Evolutionary conservation across 306 rosid genomes (phyloP).

Genomic region (Nissolia schottii): DNA sequence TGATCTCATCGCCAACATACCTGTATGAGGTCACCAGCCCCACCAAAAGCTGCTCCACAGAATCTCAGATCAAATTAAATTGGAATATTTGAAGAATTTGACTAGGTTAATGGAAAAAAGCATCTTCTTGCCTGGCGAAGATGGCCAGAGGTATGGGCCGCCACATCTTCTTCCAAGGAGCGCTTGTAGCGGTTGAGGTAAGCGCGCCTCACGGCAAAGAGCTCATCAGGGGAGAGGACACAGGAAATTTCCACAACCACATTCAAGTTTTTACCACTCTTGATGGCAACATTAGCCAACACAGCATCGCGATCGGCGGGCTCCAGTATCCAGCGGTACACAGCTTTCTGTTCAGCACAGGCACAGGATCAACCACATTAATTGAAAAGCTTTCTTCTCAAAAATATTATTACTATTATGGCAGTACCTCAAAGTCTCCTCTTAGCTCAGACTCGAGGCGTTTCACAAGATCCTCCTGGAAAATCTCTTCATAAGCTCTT

Average conservation of each 20-base stretch:
- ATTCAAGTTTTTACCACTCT: constrained; percentile 39
- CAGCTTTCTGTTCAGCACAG: constrained; percentile 51
- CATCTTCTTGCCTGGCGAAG: constrained; percentile 65
- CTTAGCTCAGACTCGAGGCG: constrained; percentile 74
- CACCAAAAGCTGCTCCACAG: constrained; percentile 49
- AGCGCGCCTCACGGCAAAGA: constrained; percentile 45
- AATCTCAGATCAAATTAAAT: not conserved
- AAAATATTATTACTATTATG: too few relatives aligned
- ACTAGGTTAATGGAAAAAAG: not conserved
- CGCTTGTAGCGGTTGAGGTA: constrained; percentile 52
- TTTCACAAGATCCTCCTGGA: constrained; percentile 67
- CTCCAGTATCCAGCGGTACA: constrained; percentile 71
- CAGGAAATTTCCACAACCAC: constrained; percentile 58
- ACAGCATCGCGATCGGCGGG: constrained; percentile 76
- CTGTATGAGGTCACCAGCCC: constrained; percentile 47
- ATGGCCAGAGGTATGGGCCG: constrained; percentile 61
- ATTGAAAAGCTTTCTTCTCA: too few relatives aligned
- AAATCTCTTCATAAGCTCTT: constrained; percentile 49
- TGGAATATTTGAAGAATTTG: not conserved
- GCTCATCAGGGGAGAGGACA: constrained; percentile 59
- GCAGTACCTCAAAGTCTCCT: constrained; percentile 70
- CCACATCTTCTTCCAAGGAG: constrained; percentile 83
- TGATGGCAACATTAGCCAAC: constrained; percentile 58
- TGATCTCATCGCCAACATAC: constrained; percentile 44
- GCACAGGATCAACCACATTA: too few relatives aligned